These are phyloP conservation scores for Fusarium globosum DNA, from an alignment of 2,329 filamentous ascomycete genomes.

Conservation along the genomic window DNA sequence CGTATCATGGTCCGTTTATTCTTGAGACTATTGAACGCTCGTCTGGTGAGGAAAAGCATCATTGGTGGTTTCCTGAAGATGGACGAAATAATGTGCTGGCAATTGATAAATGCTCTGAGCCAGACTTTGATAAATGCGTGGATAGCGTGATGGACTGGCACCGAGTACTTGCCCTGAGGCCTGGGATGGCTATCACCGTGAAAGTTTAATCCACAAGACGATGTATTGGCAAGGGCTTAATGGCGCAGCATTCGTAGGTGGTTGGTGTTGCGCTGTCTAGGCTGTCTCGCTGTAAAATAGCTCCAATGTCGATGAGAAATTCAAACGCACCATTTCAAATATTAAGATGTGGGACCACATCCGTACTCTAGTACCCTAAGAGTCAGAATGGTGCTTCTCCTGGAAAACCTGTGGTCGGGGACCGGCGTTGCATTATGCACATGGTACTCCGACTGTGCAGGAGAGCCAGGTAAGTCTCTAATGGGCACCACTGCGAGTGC, in stretches of 20 bases:
- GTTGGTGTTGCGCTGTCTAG: background rate
- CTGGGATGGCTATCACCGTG: constrained; percentile 5
- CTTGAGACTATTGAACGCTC: background rate
- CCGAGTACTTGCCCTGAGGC: constrained; percentile 13
- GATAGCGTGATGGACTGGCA: constrained; percentile 18
- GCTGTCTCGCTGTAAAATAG: background rate
- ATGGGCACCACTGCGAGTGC: constrained; percentile 10
- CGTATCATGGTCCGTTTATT: background rate
- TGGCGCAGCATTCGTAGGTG: constrained; percentile 37
- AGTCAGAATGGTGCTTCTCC: constrained; percentile 28
- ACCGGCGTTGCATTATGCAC: constrained; percentile 15
- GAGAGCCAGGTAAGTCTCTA: background rate
- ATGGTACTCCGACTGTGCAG: background rate
- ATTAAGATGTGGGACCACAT: constrained; percentile 27
- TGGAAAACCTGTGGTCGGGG: constrained; percentile 11
- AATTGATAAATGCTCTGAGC: constrained; percentile 15
- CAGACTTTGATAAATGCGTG: constrained; percentile 10
- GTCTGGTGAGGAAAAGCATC: constrained; percentile 1
- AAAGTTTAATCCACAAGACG: constrained; percentile 36
- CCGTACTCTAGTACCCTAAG: background rate
- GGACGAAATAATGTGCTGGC: constrained; percentile 14
- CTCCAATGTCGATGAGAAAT: constrained; percentile 18
- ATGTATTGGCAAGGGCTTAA: constrained; percentile 35
- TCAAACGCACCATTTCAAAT: constrained; percentile 15
- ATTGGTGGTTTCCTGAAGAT: constrained; percentile 1